A percentile compares a stretch with the other conserved stretches of the same genome.
These are phyloP conservation scores for Candida tibetensis DNA, from an alignment of 805 yeast genomes.

Conservation along the genomic window DNA sequence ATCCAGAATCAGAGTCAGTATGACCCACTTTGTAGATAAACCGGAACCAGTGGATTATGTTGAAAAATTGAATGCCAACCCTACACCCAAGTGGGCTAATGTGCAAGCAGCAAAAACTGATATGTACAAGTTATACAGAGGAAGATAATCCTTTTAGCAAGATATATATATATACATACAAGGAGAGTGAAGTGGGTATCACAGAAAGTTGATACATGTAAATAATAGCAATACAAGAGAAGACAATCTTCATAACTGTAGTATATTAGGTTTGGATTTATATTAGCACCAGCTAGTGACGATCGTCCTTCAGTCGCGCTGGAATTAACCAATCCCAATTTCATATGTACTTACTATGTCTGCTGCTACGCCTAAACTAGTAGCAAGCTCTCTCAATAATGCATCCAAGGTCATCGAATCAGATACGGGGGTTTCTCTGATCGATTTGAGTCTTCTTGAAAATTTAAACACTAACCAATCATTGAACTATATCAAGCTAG, in stretches of 20 bases:
- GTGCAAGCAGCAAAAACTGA: conserved; percentile 49
- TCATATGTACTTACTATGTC: conserved; percentile 19
- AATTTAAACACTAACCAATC: conserved; percentile 59
- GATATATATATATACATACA: background rate
- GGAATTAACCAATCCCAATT: background rate
- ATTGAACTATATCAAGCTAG: conserved; percentile 46
- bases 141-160: conserved; percentile 42
- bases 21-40: conserved; percentile 50
- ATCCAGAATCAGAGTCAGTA: conserved; percentile 69
- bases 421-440: conserved; percentile 41
- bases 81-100: conserved; percentile 64
- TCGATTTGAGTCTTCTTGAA: conserved; percentile 48
- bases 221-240: too few relatives aligned
- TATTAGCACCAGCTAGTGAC: background rate
- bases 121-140: conserved; percentile 56
- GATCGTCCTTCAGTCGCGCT: background rate
- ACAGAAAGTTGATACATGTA: too few relatives aligned
- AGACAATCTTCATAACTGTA: background rate
- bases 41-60: conserved; percentile 51
- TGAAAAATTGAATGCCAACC: conserved; percentile 52
- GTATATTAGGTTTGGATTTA: too few relatives aligned
- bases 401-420: conserved; percentile 34
- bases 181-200: background rate
- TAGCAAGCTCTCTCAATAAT: conserved; percentile 28
- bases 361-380: conserved; percentile 27